These are phyloP conservation scores for Trichoderma sp. DNA, from an alignment of 2,329 filamentous ascomycete genomes.

Conservation along the genomic window DNA sequence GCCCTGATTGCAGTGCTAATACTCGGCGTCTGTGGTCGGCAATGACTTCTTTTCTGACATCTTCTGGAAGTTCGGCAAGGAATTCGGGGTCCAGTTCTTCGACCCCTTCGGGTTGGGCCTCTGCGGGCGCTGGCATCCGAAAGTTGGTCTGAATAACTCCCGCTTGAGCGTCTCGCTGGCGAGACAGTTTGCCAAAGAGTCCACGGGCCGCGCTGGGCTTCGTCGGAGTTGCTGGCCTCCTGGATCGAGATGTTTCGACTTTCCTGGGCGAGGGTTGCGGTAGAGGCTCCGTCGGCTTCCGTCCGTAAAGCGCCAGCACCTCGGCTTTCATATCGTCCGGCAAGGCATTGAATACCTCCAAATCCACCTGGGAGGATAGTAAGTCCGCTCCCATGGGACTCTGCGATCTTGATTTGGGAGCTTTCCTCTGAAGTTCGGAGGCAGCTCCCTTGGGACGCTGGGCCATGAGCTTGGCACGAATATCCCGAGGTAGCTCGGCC, in stretches of 20 bases:
- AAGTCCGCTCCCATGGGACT: conserved; percentile 44
- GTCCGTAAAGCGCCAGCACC: conserved; percentile 71
- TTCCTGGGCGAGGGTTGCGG: conserved; percentile 59
- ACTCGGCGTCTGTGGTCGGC: conserved; percentile 64
- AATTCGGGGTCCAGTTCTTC: conserved; percentile 69
- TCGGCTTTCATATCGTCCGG: conserved; percentile 86
- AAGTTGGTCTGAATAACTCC: conserved; percentile 76
- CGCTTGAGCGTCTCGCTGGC: conserved; percentile 56
- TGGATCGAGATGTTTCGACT: conserved; percentile 53
- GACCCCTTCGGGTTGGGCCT: conserved; percentile 39
- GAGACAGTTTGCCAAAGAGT: conserved; percentile 51
- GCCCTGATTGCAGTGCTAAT: conserved; percentile 58
- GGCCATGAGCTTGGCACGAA: conserved; percentile 72
- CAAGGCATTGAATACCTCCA: conserved; percentile 78
- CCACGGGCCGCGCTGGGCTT: conserved; percentile 59
- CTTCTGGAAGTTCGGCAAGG: conserved; percentile 78
- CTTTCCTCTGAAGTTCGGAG: conserved; percentile 36
- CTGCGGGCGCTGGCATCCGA: conserved; percentile 46
- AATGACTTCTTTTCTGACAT: conserved; percentile 76
- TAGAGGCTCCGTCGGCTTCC: conserved; percentile 41
- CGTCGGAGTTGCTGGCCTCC: conserved; percentile 63
- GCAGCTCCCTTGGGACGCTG: conserved; percentile 48
- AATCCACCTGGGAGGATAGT: conserved; percentile 80
- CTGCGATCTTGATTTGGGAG: conserved; percentile 41
- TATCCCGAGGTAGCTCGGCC: conserved; percentile 80